phyloP scores from a whole-genome alignment of 768 basidiomycete genomes.

The Paxillus rubicundulus region DNA sequence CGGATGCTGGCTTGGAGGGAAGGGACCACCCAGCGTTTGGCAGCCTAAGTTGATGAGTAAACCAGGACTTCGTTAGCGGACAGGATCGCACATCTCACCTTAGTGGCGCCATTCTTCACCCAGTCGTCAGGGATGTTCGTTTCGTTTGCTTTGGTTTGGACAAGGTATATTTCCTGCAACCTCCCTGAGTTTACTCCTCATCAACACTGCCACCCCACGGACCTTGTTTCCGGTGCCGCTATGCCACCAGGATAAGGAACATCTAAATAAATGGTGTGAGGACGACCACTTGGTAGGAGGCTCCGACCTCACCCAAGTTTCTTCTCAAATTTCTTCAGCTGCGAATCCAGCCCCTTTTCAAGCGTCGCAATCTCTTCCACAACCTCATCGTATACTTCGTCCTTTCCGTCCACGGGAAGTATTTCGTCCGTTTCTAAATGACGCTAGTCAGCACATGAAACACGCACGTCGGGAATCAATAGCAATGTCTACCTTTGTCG shows the following conservation, averaged over 20 bases:
- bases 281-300: constrained; percentile 8
- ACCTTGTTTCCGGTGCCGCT: constrained; percentile 84
- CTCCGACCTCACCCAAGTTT: constrained; percentile 53
- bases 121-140: constrained; percentile 78
- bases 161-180: constrained; percentile 81
- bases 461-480: background rate
- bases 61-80: background rate
- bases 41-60: constrained; percentile 44
- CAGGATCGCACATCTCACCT: constrained; percentile 44
- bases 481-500: constrained; percentile 51
- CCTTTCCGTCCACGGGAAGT: constrained; percentile 80
- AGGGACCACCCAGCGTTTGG: constrained; percentile 75
- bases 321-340: constrained; percentile 64
- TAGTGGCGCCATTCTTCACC: constrained; percentile 77
- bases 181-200: constrained; percentile 1
- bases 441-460: background rate
- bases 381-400: constrained; percentile 79
- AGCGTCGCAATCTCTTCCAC: constrained; percentile 65
- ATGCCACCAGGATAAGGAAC: constrained; percentile 63
- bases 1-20: constrained; percentile 70
- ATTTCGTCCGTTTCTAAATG: constrained; percentile 63
- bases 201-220: background rate
- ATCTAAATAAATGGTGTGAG: constrained; percentile 37
- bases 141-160: constrained; percentile 63
- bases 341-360: constrained; percentile 68